A percentile compares a stretch with the other conserved stretches of the same genome.
Evolutionary conservation across 2,329 filamentous ascomycete species (phyloP).

Genomic region (Chrysoporthe austroafricana): DNA sequence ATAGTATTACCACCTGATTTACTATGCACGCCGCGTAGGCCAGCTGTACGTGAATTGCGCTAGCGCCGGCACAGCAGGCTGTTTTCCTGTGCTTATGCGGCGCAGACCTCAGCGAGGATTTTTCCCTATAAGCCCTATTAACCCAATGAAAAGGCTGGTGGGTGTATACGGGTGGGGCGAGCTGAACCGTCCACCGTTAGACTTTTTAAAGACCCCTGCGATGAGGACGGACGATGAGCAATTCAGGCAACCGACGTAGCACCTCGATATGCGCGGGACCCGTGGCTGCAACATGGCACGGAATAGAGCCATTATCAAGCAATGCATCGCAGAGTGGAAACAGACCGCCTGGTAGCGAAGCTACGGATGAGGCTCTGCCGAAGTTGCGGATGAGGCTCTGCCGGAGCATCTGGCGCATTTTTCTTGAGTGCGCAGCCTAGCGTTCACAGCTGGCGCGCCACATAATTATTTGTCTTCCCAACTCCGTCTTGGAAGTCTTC

Average conservation of each 20-base stretch:
- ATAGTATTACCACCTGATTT: not conserved
- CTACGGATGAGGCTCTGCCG: too few relatives aligned
- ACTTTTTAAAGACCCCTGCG: not conserved
- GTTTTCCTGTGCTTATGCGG: not conserved
- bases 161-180: not conserved
- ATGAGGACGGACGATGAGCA: not conserved
- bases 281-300: not conserved
- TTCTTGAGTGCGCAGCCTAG: too few relatives aligned
- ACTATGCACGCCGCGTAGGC: too few relatives aligned
- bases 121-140: not conserved
- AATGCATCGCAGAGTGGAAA: too few relatives aligned
- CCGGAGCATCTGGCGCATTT: too few relatives aligned
- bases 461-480: too few relatives aligned
- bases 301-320: not conserved
- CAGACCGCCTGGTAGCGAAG: too few relatives aligned
- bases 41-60: not conserved
- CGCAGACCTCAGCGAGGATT: not conserved
- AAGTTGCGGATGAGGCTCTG: too few relatives aligned
- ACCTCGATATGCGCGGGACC: not conserved
- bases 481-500: too few relatives aligned
- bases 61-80: not conserved
- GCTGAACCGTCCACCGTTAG: not conserved
- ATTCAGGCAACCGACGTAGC: not conserved
- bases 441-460: too few relatives aligned
- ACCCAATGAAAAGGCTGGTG: not conserved